Percentiles rank a stretch among this genome's conserved stretches.
These are phyloP conservation scores for Termitomyces sp. DNA, from an alignment of 1,284 basidiomycete genomes.

Conservation along the genomic window DNA sequence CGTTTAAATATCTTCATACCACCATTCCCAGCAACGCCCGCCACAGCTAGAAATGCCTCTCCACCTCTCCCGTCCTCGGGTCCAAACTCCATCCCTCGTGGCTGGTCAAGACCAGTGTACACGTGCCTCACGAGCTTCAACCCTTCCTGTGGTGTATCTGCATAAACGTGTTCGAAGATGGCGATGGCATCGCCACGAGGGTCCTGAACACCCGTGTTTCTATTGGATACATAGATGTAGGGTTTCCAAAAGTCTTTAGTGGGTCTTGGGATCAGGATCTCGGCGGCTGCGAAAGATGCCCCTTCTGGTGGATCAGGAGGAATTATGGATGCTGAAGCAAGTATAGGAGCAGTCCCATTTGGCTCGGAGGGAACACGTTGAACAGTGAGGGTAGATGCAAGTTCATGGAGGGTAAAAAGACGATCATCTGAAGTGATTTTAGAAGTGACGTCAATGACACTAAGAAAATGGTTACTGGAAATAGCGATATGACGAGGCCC, in stretches of 20 bases:
- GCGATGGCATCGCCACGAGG: slow-evolving; percentile 57
- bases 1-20: slow-evolving; percentile 54
- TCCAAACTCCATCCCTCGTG: slow-evolving; percentile 60
- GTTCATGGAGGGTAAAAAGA: slow-evolving; percentile 61
- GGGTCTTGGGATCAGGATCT: slow-evolving; percentile 53
- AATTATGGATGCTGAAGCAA: slow-evolving; percentile 51
- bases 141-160: slow-evolving; percentile 30
- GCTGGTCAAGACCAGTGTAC: slow-evolving; percentile 59
- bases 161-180: slow-evolving; percentile 45
- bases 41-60: slow-evolving; percentile 53
- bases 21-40: slow-evolving; percentile 44
- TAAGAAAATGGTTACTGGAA: slow-evolving; percentile 32
- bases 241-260: slow-evolving; percentile 41
- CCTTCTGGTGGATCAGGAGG: slow-evolving; percentile 46
- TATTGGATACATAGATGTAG: slow-evolving; percentile 67
- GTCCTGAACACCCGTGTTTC: slow-evolving; percentile 48
- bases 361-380: slow-evolving; percentile 50
- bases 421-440: slow-evolving; percentile 37
- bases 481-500: slow-evolving; percentile 64
- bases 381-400: slow-evolving; percentile 56
- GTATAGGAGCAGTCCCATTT: slow-evolving; percentile 43
- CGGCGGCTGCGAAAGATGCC: slow-evolving; percentile 47
- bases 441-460: neutral
- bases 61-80: slow-evolving; percentile 32
- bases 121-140: slow-evolving; percentile 27